Base-by-base conservation (phyloP, 176 grass and related monocot species). In the Carex myosuroides region DNA sequence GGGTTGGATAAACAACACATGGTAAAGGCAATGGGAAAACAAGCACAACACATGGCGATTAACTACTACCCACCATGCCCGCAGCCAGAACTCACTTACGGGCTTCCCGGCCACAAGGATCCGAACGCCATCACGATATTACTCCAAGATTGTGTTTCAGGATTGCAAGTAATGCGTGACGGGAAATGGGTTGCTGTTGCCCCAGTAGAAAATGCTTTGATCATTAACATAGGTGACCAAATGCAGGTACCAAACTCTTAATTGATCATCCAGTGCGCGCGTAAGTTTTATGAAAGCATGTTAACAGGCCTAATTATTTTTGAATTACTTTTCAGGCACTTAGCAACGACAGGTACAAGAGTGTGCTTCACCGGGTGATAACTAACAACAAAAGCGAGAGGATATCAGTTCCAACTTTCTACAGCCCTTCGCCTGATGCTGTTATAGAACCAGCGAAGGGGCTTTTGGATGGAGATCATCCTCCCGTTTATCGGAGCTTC, bases 31-130 rank as follows among this genome's bases (percentile, higher is more conserved):
- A 89, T 98, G 79, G 95, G 92, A 21, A 79, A 86, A 72, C 95
- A 98, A 0, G 95, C 91, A 2, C 95, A 98, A 83, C 95, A 94
- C 86, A 98, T 98, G 95, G 95, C 92, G 4, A 85, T 98, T 42
- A 98, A 98, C 67, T 98, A 93, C 82, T 98, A 98, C 75, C 95
- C 95, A 13, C 91, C 86, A 32, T 98, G 95, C 84, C 95, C 91
- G 70, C 90, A 93, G 84, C 95, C 95, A 21, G 95, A 98, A 83
- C 95, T 94, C 13, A 98, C 95, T 17, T 94, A 90, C 64, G 95
- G 95, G 0, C 85, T 98, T 12, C 95, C 91, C 4, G 91, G 87
- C 1, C 95, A 98, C 89, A 98, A 92, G 83, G 95, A 98, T 73
- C 92, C 92, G 16, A 98, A 98, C 81, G 89, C 92, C 86, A 82